Conservation (phyloP, 257 asterid species). For the Solanum sejunctum region DNA sequence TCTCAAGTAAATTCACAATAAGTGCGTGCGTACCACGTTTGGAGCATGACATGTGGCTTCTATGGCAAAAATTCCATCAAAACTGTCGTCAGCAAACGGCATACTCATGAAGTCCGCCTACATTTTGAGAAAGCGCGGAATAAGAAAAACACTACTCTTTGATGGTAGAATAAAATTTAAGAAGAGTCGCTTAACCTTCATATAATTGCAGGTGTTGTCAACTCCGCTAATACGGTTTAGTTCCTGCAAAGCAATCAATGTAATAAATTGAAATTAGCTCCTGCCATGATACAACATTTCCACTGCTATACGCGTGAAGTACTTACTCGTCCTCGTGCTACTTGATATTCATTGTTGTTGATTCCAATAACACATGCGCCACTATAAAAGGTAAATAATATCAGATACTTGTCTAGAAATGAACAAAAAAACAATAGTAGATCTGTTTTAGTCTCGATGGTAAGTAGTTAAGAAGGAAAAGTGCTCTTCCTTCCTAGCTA, state of each 20-base stretch:
- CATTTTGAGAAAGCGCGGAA: neutral
- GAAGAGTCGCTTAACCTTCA: neutral
- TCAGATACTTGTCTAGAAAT: neutral
- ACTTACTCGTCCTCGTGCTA: neutral
- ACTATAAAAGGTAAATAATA: neutral
- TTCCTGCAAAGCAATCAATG: neutral
- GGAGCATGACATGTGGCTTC: conserved; percentile 8
- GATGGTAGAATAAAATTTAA: neutral
- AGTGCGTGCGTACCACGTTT: neutral
- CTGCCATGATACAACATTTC: neutral
- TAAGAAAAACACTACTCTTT: neutral
- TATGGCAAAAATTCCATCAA: conserved; percentile 2
- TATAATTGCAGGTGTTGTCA: neutral
- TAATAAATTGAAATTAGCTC: neutral
- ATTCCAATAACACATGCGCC: conserved; percentile 4
- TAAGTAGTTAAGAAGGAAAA: neutral
- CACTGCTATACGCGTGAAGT: neutral
- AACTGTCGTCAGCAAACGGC: neutral
- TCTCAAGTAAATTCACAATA: neutral
- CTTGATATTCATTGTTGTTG: conserved; percentile 7
- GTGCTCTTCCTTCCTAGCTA: neutral
- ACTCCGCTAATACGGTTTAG: neutral
- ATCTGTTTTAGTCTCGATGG: neutral
- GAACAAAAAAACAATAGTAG: neutral
- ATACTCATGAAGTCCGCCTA: conserved; percentile 4